phyloP scores from a whole-genome alignment of 768 basidiomycete species.

The Tylopilus sp. region DNA sequence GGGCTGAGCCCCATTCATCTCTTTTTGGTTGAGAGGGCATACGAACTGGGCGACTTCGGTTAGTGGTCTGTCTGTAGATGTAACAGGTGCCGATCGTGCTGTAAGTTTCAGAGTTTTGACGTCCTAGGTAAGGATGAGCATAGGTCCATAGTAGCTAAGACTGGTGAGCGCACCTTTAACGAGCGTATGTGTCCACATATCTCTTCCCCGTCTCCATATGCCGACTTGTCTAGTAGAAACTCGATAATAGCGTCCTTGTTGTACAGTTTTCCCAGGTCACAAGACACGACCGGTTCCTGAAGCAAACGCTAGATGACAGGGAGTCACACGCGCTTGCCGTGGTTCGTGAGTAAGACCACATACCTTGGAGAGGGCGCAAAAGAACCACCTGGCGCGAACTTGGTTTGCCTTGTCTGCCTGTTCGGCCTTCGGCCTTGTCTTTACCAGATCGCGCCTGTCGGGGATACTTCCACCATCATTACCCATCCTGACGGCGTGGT shows the following conservation, averaged over 20 bases:
- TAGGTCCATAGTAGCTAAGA: not conserved
- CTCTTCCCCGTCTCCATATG: constrained; percentile 87
- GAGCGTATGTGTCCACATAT: constrained; percentile 92
- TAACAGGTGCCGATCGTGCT: constrained; percentile 53
- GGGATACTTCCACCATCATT: constrained; percentile 90
- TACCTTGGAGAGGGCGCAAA: constrained; percentile 95
- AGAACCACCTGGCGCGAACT: constrained; percentile 83
- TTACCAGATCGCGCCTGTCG: constrained; percentile 76
- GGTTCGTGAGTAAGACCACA: not conserved
- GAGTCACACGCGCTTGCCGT: not conserved
- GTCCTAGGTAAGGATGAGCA: constrained; percentile 50
- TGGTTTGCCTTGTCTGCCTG: constrained; percentile 91
- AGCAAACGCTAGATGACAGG: constrained; percentile 61
- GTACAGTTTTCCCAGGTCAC: constrained; percentile 90
- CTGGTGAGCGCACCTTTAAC: constrained; percentile 63
- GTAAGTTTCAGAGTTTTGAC: constrained; percentile 82
- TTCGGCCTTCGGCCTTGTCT: constrained; percentile 74
- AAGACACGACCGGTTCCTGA: constrained; percentile 86
- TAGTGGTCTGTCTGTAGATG: constrained; percentile 34
- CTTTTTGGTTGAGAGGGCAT: constrained; percentile 88
- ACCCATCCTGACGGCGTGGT: too few relatives aligned
- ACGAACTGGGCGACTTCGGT: constrained; percentile 68
- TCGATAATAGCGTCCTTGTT: constrained; percentile 95
- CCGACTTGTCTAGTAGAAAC: constrained; percentile 76
- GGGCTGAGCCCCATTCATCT: constrained; percentile 89